Base-by-base conservation (phyloP, 1,284 basidiomycete genomes). In the Ceratobasidium theobromae region DNA sequence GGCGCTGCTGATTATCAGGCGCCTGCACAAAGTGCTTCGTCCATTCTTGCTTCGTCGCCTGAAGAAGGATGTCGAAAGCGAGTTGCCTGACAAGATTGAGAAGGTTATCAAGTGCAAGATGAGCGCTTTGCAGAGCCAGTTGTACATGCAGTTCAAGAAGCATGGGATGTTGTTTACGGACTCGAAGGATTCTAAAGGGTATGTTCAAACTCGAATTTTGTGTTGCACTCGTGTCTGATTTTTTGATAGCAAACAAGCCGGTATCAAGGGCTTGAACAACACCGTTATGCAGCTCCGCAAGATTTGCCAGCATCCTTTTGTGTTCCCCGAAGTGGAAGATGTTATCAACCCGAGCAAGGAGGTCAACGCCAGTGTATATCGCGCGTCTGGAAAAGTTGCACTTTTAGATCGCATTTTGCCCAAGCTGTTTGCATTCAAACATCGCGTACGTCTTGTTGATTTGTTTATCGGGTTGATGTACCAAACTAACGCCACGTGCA, bases 241-340 rank as follows among this genome's bases (percentile, higher is more conserved):
- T 54, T 32, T 12, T 49, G 69, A 53, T 70, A 90, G 88, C 67
- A 89, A 88, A 82, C 74, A 80, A n/a, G 84, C 81, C 43, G 87
- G 89, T 71, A 86, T 93, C 58, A 93, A 91, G 72, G 91, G 90
- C 70, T 79, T 99, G 65, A 96, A 95, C 77, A 99, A 99, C 73
- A 95, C 97, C 76, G 86, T 99, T 65, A 99, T 99, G 96, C 96
- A 99, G 78, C 82, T 99, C 58, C 88, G 96, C 70, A 99, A 99
- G 82, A 98, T 99, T 70, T 98, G 96, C 79, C 97, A 99, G 75
- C 95, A 97, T 77, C 95, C 95, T 3, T 97, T 93, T 83, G 82
- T 98, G 68, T 98, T 99, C 76, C 89, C 95, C 71, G 93, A 91
- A 71, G 95, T 98, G 68, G 97, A 99, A 77, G 87, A 93, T 74